Conservation (phyloP, 257 asterid species). For the Nicotiana paniculata region DNA sequence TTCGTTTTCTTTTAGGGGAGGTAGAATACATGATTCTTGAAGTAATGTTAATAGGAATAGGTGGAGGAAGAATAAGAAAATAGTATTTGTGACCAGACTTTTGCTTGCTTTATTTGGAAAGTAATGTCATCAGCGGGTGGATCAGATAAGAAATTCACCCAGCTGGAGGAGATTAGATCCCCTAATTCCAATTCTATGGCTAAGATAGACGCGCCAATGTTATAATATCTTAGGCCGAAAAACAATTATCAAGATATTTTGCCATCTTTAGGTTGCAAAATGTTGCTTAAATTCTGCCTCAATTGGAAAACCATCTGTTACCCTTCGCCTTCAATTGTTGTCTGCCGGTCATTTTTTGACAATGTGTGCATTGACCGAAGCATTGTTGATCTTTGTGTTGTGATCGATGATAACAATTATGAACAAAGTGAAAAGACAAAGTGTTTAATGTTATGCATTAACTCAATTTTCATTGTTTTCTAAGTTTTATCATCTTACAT, state of each 20-base stretch:
- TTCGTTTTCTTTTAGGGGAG: background rate
- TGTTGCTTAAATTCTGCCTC: background rate
- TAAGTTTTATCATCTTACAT: background rate
- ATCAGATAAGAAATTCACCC: conserved; percentile 28
- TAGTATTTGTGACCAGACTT: conserved; percentile 10
- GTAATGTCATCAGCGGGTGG: conserved; percentile 40
- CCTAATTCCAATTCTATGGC: conserved; percentile 29
- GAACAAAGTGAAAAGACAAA: background rate
- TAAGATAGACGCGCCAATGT: conserved; percentile 31
- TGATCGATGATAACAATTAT: background rate
- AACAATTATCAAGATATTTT: background rate
- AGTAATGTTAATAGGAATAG: conserved; percentile 9
- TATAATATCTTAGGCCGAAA: conserved; percentile 16
- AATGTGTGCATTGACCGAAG: background rate
- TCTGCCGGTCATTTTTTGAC: background rate
- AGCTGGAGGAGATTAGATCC: conserved; percentile 67
- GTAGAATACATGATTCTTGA: conserved; percentile 24
- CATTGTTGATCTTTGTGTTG: background rate
- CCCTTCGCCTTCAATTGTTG: background rate
- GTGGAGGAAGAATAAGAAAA: conserved; percentile 17
- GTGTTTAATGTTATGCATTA: background rate
- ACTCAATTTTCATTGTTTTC: background rate
- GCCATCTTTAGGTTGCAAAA: background rate
- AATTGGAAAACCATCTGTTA: background rate
- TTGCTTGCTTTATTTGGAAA: conserved; percentile 29